Conservation (phyloP, 345 rosid genomes). For the Populus tremula region DNA sequence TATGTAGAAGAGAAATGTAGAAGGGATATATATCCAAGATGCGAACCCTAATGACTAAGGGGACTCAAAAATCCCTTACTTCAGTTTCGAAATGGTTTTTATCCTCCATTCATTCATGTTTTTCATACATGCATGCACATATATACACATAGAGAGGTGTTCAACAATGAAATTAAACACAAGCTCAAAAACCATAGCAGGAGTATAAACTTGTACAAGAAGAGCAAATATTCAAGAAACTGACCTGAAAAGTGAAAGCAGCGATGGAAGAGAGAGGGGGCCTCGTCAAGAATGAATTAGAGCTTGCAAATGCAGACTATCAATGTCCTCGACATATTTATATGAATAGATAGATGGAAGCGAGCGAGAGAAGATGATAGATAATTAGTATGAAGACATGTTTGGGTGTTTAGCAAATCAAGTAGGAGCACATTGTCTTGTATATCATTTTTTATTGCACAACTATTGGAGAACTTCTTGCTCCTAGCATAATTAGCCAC, state of each 20-base stretch:
- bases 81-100: background rate
- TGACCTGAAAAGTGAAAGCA: conserved; percentile 18
- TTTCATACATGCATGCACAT: background rate
- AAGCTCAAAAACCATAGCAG: background rate
- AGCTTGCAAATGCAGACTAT: background rate
- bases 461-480: background rate
- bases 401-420: background rate
- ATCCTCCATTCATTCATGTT: background rate
- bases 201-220: background rate
- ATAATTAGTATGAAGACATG: background rate
- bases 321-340: background rate
- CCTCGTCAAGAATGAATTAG: background rate
- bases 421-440: background rate
- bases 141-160: background rate
- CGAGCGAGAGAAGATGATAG: background rate
- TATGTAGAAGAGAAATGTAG: too few relatives aligned
- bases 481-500: conserved; percentile 17
- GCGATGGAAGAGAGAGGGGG: background rate
- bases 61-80: too few relatives aligned
- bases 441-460: too few relatives aligned
- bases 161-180: background rate
- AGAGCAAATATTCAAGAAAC: background rate
- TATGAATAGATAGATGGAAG: background rate
- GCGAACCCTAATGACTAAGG: too few relatives aligned
- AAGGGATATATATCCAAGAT: background rate